A percentile compares a stretch with the other conserved stretches of the same genome.
These are phyloP conservation scores for Globisporangium uncinulatum DNA, from an alignment of 352 stramenopile species.

Conservation along the genomic window DNA sequence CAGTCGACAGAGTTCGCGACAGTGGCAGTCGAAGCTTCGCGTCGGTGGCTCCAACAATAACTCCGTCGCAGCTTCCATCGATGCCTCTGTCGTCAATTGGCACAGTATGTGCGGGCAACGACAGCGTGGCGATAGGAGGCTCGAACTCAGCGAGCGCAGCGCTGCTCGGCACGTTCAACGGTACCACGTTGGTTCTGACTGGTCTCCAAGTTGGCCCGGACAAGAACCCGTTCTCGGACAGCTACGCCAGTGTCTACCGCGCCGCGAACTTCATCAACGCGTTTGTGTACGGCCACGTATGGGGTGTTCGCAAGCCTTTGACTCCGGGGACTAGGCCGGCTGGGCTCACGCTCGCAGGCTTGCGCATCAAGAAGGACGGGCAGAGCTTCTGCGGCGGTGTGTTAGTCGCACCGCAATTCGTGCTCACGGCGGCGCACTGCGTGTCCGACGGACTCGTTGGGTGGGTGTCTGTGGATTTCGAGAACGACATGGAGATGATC, in stretches of 20 bases:
- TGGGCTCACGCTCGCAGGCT: background rate
- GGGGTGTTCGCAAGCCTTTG: conserved; percentile 3
- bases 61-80: background rate
- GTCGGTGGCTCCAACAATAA: background rate
- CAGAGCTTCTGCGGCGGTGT: conserved; percentile 10
- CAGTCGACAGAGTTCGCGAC: too few species aligned
- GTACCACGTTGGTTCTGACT: background rate
- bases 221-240: conserved; percentile 1
- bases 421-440: conserved; percentile 11
- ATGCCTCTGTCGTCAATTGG: background rate
- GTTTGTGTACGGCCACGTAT: background rate
- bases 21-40: background rate
- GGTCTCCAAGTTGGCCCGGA: conserved; percentile 4
- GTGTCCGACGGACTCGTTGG: conserved; percentile 1
- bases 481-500: conserved; percentile 15
- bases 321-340: background rate
- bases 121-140: background rate
- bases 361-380: conserved; percentile 1
- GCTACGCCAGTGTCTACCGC: background rate
- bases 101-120: background rate
- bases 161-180: background rate
- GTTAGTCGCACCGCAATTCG: conserved; percentile 7
- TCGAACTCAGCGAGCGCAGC: background rate
- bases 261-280: conserved; percentile 12
- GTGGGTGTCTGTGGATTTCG: background rate